These are phyloP conservation scores for Yamadazyma spencermartinsiae DNA, from an alignment of 1,139 yeast species.

Conservation along the genomic window DNA sequence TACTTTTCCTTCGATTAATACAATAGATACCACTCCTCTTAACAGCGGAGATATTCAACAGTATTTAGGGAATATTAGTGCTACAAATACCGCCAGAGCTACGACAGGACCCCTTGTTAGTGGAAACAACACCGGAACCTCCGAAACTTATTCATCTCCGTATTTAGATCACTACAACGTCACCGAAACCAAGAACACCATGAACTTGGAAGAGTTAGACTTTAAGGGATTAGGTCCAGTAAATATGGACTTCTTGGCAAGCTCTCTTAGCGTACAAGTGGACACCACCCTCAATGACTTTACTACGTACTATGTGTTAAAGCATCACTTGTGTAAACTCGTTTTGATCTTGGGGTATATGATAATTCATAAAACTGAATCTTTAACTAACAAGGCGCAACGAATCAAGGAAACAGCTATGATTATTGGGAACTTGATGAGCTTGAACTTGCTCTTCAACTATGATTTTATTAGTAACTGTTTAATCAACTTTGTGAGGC, in stretches of 20 bases:
- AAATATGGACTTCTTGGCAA: neutral
- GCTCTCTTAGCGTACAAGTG: neutral
- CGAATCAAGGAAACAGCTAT: neutral
- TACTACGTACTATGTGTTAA: constrained; percentile 21
- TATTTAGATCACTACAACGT: too few species aligned
- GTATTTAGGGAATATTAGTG: neutral
- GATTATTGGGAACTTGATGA: neutral
- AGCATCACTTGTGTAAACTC: constrained; percentile 21
- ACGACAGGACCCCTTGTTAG: too few species aligned
- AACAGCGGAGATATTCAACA: neutral
- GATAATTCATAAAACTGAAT: neutral
- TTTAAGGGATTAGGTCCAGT: neutral
- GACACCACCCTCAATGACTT: constrained; percentile 8
- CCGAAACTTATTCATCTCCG: too few species aligned
- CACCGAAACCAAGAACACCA: neutral
- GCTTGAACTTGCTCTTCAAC: neutral
- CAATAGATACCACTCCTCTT: neutral
- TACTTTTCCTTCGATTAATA: neutral
- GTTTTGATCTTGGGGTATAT: constrained; percentile 11
- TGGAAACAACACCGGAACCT: too few species aligned
- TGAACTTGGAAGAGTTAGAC: neutral
- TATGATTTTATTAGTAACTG: neutral
- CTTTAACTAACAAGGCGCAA: neutral
- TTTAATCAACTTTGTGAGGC: neutral
- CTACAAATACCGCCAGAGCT: neutral